Percentiles rank a stretch among this genome's conserved stretches.
phyloP scores from a whole-genome alignment of 768 basidiomycete genomes.

The Gautieria morchelliformis region DNA sequence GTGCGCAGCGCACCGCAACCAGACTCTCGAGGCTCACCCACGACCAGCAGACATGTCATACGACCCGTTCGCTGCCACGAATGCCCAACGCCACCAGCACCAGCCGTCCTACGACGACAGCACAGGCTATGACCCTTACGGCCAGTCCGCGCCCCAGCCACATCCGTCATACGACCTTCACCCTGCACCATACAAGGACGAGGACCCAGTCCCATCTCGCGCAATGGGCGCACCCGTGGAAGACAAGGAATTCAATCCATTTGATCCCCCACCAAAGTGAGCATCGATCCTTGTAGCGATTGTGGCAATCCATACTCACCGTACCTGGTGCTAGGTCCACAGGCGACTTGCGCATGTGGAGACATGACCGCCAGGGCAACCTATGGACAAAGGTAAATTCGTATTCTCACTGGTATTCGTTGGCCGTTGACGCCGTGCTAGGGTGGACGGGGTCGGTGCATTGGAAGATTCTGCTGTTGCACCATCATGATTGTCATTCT shows the following conservation, averaged over 20 bases:
- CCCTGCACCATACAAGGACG: neutral
- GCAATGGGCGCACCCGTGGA: slow-evolving; percentile 25
- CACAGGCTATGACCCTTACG: slow-evolving; percentile 38
- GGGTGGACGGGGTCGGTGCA: slow-evolving; percentile 52
- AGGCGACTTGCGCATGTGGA: slow-evolving; percentile 19
- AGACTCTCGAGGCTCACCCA: no score
- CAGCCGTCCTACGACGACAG: slow-evolving; percentile 26
- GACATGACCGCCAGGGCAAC: slow-evolving; percentile 48
- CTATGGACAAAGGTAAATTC: slow-evolving; percentile 56
- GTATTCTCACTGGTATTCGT: neutral
- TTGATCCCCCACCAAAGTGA: slow-evolving; percentile 5
- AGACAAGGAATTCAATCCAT: slow-evolving; percentile 19
- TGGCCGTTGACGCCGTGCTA: slow-evolving; percentile 15
- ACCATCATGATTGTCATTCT: slow-evolving; percentile 57
- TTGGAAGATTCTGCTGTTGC: slow-evolving; percentile 69
- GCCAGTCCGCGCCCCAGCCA: slow-evolving; percentile 24
- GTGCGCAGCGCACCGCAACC: no score
- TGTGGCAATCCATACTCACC: neutral
- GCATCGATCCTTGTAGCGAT: neutral
- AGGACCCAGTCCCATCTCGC: neutral
- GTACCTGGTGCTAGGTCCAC: slow-evolving; percentile 12
- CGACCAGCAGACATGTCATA: neutral
- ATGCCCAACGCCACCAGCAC: slow-evolving; percentile 7
- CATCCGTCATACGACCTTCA: slow-evolving; percentile 44
- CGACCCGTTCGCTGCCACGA: neutral